These are phyloP conservation scores for Aspergillus felis DNA, from an alignment of 2,329 filamentous ascomycete genomes.

Conservation along the genomic window DNA sequence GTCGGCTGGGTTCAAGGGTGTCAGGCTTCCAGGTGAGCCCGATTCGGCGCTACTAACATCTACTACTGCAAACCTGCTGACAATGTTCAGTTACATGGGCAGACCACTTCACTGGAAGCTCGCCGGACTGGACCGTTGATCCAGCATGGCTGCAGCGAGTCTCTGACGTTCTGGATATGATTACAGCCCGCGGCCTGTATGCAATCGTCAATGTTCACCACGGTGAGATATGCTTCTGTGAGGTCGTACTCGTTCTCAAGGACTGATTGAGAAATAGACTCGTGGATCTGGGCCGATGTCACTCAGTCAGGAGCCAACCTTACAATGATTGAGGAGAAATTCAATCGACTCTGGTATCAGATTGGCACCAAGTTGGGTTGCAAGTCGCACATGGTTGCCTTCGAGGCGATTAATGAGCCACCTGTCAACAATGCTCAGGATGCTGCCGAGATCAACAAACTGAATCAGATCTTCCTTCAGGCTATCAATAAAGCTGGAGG, in stretches of 20 bases:
- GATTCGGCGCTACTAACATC: neutral
- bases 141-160: conserved; percentile 55
- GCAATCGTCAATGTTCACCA: conserved; percentile 59
- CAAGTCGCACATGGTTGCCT: conserved; percentile 52
- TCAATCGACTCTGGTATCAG: conserved; percentile 55
- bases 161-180: conserved; percentile 55
- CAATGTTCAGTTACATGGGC: conserved; percentile 50
- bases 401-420: conserved; percentile 60
- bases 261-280: conserved; percentile 33
- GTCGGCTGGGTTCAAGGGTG: conserved; percentile 53
- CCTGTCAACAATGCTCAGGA: conserved; percentile 51
- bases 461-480: conserved; percentile 56
- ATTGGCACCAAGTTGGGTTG: conserved; percentile 53
- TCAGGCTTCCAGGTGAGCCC: conserved; percentile 48
- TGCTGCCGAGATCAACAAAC: conserved; percentile 49
- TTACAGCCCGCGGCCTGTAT: conserved; percentile 49
- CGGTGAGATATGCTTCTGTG: conserved; percentile 21
- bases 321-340: conserved; percentile 53
- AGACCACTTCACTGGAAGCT: conserved; percentile 50
- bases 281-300: conserved; percentile 56
- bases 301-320: conserved; percentile 45
- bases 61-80: conserved; percentile 2
- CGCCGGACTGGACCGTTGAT: conserved; percentile 54
- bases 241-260: neutral
- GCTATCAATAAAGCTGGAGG: conserved; percentile 53